Conservation (phyloP, 2,329 filamentous ascomycete genomes). For the Macrophomina pseudophaseolina region DNA sequence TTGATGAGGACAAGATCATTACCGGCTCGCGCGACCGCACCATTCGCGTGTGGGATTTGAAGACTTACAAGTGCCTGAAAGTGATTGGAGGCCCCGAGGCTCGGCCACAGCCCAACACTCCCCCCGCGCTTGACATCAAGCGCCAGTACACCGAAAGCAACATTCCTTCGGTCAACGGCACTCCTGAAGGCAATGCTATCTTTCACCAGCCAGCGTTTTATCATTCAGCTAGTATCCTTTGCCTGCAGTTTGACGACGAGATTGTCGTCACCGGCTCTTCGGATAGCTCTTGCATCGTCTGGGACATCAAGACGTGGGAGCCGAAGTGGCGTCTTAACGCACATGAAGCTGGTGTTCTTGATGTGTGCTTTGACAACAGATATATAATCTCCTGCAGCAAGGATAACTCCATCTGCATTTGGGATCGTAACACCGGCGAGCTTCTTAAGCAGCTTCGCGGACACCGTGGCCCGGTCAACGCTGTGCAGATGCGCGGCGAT, state of each 20-base stretch:
- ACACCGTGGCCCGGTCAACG: conserved; percentile 92
- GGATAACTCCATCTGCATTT: conserved; percentile 90
- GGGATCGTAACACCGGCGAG: conserved; percentile 80
- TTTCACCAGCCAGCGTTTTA: conserved; percentile 60
- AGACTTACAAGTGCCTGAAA: conserved; percentile 81
- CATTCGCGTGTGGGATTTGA: conserved; percentile 94
- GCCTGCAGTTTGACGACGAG: conserved; percentile 89
- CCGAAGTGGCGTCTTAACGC: conserved; percentile 78
- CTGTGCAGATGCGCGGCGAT: conserved; percentile 92
- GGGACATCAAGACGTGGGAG: conserved; percentile 80
- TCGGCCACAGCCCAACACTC: conserved; percentile 58
- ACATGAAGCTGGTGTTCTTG: conserved; percentile 87
- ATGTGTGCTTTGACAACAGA: conserved; percentile 88
- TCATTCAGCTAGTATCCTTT: conserved; percentile 92
- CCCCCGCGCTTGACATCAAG: conserved; percentile 46
- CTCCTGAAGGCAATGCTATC: conserved; percentile 51
- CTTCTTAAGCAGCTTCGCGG: conserved; percentile 81
- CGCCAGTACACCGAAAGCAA: conserved; percentile 46
- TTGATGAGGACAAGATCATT: conserved; percentile 97
- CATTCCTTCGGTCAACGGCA: conserved; percentile 55
- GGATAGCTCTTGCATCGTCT: conserved; percentile 88
- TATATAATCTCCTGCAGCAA: conserved; percentile 98
- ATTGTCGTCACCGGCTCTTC: conserved; percentile 96
- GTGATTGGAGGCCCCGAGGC: conserved; percentile 79
- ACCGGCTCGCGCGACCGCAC: conserved; percentile 95